A percentile compares a stretch with the other conserved stretches of the same genome.
Evolutionary conservation across 257 asterid genomes (phyloP).

Genomic region (Nicotiana attenuata): DNA sequence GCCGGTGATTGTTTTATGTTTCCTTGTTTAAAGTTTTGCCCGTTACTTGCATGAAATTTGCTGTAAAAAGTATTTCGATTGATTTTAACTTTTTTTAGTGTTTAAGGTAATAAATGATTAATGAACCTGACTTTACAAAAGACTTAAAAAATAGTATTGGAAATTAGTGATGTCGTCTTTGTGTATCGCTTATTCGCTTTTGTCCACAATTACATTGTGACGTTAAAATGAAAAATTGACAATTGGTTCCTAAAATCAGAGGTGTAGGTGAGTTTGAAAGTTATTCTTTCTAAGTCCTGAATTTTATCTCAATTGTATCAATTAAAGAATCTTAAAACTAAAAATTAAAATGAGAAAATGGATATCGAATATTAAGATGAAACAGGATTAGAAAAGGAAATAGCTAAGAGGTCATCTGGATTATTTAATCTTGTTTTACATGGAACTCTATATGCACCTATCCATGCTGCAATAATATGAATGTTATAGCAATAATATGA

Average conservation of each 20-base stretch:
- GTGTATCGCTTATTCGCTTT: not conserved
- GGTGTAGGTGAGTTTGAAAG: not conserved
- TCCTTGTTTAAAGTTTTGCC: not conserved
- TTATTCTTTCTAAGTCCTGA: not conserved
- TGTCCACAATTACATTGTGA: not conserved
- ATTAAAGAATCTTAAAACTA: not conserved
- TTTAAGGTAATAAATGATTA: too few species aligned
- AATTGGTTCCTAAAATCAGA: not conserved
- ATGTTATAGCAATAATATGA: too few species aligned
- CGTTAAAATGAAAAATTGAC: not conserved
- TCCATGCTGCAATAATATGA: not conserved
- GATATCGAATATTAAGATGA: not conserved
- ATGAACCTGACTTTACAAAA: too few species aligned
- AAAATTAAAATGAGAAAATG: not conserved
- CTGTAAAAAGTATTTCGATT: too few species aligned
- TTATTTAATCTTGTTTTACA: not conserved
- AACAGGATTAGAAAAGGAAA: not conserved
- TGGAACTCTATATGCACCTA: not conserved
- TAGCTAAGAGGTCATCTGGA: not conserved
- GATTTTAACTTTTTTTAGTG: too few species aligned
- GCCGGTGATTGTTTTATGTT: not conserved
- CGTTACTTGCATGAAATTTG: too few species aligned
- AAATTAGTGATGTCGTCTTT: not conserved
- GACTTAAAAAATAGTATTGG: not conserved
- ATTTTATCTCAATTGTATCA: not conserved